Conservation (phyloP, 768 basidiomycete genomes). For the Auriscalpium microsporum region DNA sequence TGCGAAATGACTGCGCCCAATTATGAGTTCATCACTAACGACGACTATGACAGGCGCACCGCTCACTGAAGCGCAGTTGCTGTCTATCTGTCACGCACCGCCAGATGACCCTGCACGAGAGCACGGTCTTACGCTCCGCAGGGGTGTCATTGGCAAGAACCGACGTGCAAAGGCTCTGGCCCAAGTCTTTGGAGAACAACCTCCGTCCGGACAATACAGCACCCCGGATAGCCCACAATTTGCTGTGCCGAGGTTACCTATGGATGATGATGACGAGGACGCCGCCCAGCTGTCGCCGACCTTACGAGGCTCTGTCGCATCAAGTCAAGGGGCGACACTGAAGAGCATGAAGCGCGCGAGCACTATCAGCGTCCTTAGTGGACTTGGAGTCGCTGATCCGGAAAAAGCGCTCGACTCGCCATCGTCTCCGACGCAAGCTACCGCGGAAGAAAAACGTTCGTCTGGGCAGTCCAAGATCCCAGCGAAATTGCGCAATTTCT, state of each 20-base stretch:
- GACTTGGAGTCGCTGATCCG: slow-evolving; percentile 79
- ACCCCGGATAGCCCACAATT: slow-evolving; percentile 30
- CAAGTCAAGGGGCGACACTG: slow-evolving; percentile 3
- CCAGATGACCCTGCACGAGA: slow-evolving; percentile 74
- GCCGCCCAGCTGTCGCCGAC: slow-evolving; percentile 17
- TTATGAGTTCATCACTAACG: not conserved
- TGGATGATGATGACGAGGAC: slow-evolving; percentile 29
- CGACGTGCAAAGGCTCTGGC: slow-evolving; percentile 36
- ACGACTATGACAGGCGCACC: slow-evolving; percentile 46
- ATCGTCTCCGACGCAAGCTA: slow-evolving; percentile 37
- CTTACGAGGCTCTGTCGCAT: not conserved
- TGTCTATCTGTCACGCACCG: slow-evolving; percentile 76
- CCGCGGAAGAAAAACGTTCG: slow-evolving; percentile 27
- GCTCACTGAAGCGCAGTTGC: slow-evolving; percentile 71
- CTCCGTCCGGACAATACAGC: slow-evolving; percentile 15
- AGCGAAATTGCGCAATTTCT: slow-evolving; percentile 86
- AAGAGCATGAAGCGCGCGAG: slow-evolving; percentile 85
- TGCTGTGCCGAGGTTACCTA: slow-evolving; percentile 4
- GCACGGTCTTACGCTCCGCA: slow-evolving; percentile 67
- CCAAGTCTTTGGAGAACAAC: slow-evolving; percentile 40
- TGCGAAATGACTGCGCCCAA: not conserved
- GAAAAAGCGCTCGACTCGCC: slow-evolving; percentile 55
- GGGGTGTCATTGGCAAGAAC: slow-evolving; percentile 27
- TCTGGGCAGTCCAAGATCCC: slow-evolving; percentile 32
- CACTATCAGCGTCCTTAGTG: slow-evolving; percentile 89